phyloP scores from a whole-genome alignment of 2,329 filamentous ascomycete genomes.

The Fusarium zealandicum region DNA sequence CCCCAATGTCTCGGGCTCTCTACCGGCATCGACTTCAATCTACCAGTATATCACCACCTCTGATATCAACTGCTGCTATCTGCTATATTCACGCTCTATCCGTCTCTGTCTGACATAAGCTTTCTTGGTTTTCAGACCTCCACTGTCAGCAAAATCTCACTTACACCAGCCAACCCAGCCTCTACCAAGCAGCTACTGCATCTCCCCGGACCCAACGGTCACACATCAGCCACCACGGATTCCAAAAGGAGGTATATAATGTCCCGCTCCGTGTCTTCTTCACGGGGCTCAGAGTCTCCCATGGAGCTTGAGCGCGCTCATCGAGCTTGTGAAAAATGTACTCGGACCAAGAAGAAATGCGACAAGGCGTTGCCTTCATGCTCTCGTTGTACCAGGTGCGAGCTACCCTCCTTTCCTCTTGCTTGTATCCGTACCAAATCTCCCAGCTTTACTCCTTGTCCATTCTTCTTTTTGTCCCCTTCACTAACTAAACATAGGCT shows the following conservation, averaged over 20 bases:
- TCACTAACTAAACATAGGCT: conserved; percentile 26
- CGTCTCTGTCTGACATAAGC: conserved; percentile 23
- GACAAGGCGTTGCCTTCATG: conserved; percentile 48
- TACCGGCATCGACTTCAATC: conserved; percentile 6
- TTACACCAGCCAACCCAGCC: conserved; percentile 14
- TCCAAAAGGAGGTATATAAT: conserved; percentile 33
- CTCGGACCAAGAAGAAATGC: conserved; percentile 50
- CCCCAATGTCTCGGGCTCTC: conserved; percentile 17
- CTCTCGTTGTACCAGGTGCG: conserved; percentile 47
- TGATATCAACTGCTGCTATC: background rate
- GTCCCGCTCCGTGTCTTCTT: conserved; percentile 40
- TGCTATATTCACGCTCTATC: background rate
- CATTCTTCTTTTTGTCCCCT: background rate
- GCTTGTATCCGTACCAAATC: no score
- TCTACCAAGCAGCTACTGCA: conserved; percentile 4
- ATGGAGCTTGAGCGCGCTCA: conserved; percentile 46
- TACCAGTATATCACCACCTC: conserved; percentile 2
- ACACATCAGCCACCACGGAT: conserved; percentile 28
- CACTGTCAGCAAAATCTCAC: conserved; percentile 11
- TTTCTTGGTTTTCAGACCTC: background rate
- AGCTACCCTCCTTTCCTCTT: background rate
- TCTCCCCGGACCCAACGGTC: conserved; percentile 13
- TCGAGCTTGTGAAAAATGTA: conserved; percentile 49
- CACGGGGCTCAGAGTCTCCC: conserved; percentile 42
- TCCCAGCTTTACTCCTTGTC: no score